A percentile compares a stretch with the other conserved stretches of the same genome.
Conservation (phyloP, 1,139 yeast species). For the Pichia inconspicua region DNA sequence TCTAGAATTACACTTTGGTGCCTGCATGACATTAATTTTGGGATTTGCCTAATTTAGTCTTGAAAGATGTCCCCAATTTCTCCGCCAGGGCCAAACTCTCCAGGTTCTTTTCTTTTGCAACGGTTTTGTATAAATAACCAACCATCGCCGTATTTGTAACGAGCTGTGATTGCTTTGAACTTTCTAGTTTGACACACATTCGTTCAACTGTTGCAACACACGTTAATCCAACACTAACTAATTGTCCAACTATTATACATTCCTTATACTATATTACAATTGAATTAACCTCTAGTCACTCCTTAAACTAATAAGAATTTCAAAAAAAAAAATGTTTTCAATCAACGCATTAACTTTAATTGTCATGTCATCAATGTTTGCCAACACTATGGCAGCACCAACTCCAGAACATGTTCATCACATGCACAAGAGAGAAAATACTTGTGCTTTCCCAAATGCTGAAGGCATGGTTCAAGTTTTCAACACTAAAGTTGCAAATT, state of each 20-base stretch:
- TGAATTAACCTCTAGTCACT: not conserved
- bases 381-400: slow-evolving; percentile 13
- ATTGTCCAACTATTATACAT: not conserved
- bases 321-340: slow-evolving; percentile 15
- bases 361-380: slow-evolving; percentile 9
- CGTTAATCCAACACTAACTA: not conserved
- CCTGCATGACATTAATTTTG: not conserved
- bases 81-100: no score
- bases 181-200: not conserved
- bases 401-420: slow-evolving; percentile 23
- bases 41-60: not conserved
- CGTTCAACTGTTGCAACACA: not conserved
- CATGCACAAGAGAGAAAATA: slow-evolving; percentile 26
- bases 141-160: not conserved
- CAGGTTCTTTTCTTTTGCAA: not conserved
- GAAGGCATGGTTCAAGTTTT: slow-evolving; percentile 57
- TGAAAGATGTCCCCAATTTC: no score
- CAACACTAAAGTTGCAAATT: slow-evolving; percentile 41
- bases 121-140: not conserved
- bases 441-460: slow-evolving; percentile 61
- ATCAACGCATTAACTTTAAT: slow-evolving; percentile 12
- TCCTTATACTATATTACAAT: not conserved
- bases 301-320: not conserved
- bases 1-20: not conserved
- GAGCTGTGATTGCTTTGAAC: not conserved